Evolutionary conservation across 2,329 filamentous ascomycete species (phyloP).

Genomic region (Aspergillus sp.): DNA sequence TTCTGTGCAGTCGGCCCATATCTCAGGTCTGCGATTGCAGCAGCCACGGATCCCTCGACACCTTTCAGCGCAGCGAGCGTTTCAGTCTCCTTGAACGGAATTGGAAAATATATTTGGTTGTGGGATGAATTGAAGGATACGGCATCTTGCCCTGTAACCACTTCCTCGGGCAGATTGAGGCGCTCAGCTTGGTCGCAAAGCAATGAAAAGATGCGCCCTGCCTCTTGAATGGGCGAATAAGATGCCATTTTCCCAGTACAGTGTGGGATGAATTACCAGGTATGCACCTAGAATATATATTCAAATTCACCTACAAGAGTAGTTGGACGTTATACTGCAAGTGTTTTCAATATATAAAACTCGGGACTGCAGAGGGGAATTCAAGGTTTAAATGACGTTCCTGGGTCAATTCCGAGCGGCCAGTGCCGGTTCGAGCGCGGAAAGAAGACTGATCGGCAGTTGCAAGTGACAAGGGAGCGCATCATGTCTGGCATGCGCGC

Average conservation of each 20-base stretch:
- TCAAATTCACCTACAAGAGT: background rate
- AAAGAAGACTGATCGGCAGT: background rate
- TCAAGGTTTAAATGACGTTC: constrained; percentile 9
- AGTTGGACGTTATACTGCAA: background rate
- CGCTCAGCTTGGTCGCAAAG: constrained; percentile 37
- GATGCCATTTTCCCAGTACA: background rate
- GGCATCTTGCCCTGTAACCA: constrained; percentile 31
- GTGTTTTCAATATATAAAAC: background rate
- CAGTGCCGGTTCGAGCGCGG: background rate
- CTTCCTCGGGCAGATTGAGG: constrained; percentile 32
- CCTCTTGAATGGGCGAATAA: constrained; percentile 38
- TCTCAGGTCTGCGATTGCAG: constrained; percentile 58
- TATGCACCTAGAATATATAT: background rate
- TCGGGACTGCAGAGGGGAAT: background rate
- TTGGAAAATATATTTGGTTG: constrained; percentile 41
- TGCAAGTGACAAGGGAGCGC: background rate
- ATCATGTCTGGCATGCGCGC: background rate
- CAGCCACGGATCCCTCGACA: constrained; percentile 60
- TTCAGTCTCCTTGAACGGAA: constrained; percentile 55
- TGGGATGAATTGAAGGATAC: constrained; percentile 39
- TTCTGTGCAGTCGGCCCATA: constrained; percentile 45
- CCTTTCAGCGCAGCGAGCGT: constrained; percentile 58
- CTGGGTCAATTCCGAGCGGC: constrained; percentile 6
- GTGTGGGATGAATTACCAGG: background rate
- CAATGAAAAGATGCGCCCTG: constrained; percentile 36